Conservation (phyloP, 495 filamentous ascomycete genomes). For the Penicillium verhagenii region DNA sequence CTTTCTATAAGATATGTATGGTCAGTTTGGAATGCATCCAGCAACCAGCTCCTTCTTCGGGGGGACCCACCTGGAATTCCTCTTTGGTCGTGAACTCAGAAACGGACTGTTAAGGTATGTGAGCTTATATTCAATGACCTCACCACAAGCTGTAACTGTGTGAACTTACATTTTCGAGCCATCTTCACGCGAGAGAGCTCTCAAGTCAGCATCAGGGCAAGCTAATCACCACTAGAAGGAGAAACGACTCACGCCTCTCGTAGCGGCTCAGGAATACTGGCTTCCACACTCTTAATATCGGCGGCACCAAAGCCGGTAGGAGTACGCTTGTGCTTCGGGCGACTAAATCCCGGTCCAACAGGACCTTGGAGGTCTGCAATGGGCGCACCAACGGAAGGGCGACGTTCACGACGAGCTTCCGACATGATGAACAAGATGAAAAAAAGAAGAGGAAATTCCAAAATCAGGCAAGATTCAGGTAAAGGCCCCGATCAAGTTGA, state of each 20-base stretch:
- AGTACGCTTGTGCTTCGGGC: conserved; percentile 94
- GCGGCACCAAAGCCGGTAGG: conserved; percentile 84
- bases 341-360: conserved; percentile 65
- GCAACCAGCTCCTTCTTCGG: neutral
- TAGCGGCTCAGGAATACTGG: conserved; percentile 81
- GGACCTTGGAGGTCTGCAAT: conserved; percentile 80
- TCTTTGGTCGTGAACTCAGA: conserved; percentile 72
- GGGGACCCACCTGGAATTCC: conserved; percentile 57
- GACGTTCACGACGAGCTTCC: conserved; percentile 55
- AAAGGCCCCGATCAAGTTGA: neutral
- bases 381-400: conserved; percentile 75
- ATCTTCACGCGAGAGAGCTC: conserved; percentile 43
- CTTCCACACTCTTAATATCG: conserved; percentile 93
- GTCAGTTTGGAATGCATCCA: conserved; percentile 6
- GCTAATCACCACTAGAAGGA: neutral
- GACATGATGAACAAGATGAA: conserved; percentile 12
- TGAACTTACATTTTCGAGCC: conserved; percentile 72
- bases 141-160: neutral
- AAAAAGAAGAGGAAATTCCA: neutral
- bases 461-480: neutral
- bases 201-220: conserved; percentile 17
- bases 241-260: conserved; percentile 65
- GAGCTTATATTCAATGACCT: neutral
- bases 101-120: conserved; percentile 47
- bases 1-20: conserved; percentile 48